Evolutionary conservation across 306 rosid species (phyloP), one percentile per base, ranked within the genome.

Genomic region (Abrus precatorius): DNA sequence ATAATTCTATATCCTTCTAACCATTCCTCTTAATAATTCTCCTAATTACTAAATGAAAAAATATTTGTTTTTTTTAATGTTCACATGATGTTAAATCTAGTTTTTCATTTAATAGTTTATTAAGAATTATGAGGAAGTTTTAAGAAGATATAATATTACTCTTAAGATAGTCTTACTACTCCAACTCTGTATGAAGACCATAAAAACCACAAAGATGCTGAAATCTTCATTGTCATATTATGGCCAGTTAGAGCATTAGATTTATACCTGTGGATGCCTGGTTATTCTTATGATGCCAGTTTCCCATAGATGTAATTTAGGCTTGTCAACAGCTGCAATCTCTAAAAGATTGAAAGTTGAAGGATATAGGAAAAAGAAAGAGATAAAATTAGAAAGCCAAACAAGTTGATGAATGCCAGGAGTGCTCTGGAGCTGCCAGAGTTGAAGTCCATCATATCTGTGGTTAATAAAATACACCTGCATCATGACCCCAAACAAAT

Each of bases 321-420:
- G 99, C 89, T 95, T 95, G 88, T 95, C 99, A 74, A 95, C 97
- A 20, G 99, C 99, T 1, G 99, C 99, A 30, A 95, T 97, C 84
- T 95, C 99, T 69, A 95, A 75, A 60, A 95, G 94, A 87, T 95
- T 95, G 78, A 95, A 95, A 47, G 99, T 95, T 4, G 99, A 93
- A 32, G 99, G 99, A 73, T 95, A 95, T 34, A 95, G 86, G 75
- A 95, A 88, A 80, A 91, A 45, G 91, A 95, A 95, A n/a, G 98
- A 93, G 80, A 93, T 41, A 79, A 95, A 93, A 62, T 87, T 85
- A 72, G 97, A 88, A 32, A 95, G 72, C 99, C 99, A 95, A 92
- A 93, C 81, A 5, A 91, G 53, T 80, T 91, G 89, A 85, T 93
- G 99, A 63, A 93, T 6, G 30, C 94, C 94, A 50, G 90, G 91